phyloP scores from a whole-genome alignment of 208 protist species.

The Willaertia magna region DNA sequence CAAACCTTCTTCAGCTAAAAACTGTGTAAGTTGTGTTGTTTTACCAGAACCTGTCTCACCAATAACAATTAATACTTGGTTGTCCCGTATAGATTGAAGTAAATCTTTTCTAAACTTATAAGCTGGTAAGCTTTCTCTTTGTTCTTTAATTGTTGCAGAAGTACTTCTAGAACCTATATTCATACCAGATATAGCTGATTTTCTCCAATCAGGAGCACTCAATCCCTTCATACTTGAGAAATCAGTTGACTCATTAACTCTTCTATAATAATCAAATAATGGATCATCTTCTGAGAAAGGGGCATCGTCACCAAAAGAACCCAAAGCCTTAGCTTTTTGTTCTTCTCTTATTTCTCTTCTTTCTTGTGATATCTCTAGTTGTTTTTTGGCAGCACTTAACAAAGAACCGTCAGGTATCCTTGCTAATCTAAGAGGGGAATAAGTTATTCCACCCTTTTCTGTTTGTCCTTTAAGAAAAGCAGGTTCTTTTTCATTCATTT shows the following conservation, averaged over 20 bases:
- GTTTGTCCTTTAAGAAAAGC: conserved; percentile 52
- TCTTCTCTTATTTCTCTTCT: conserved; percentile 20
- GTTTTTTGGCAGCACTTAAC: conserved; percentile 57
- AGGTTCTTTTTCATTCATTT: conserved; percentile 65
- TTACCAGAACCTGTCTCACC: conserved; percentile 96
- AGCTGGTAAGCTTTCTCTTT: conserved; percentile 44
- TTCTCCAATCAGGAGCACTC: background rate
- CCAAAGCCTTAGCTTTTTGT: background rate
- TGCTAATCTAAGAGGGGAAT: conserved; percentile 58
- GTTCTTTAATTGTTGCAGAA: background rate
- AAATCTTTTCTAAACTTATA: conserved; percentile 56
- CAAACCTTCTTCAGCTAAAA: conserved; percentile 56
- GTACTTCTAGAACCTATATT: background rate
- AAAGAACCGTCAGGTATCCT: conserved; percentile 76
- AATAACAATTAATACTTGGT: conserved; percentile 77
- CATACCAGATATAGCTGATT: background rate
- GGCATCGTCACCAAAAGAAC: background rate
- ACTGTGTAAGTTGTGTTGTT: conserved; percentile 84
- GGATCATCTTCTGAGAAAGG: background rate
- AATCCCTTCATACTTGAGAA: background rate
- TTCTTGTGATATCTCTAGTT: conserved; percentile 56
- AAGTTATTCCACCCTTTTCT: background rate
- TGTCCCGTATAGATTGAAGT: conserved; percentile 46
- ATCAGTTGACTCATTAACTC: background rate
- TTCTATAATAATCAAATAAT: background rate